Base-by-base conservation (phyloP, 1,139 yeast species). In the Suhomyces chickasaworum region DNA sequence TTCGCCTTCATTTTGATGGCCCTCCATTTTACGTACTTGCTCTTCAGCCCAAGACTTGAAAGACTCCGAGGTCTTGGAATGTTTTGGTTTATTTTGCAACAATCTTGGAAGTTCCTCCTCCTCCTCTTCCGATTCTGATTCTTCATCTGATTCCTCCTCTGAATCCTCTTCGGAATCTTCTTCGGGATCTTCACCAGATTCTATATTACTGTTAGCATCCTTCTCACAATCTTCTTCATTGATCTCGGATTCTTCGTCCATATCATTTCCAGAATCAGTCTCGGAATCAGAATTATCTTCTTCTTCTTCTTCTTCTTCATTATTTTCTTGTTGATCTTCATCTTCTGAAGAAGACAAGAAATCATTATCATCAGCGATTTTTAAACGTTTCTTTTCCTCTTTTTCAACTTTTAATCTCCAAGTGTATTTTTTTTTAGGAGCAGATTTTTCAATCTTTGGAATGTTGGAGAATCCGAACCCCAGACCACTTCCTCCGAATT, bases 401-500 rank as follows among this genome's bases (percentile, higher is more conserved):
- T 59, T 56, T 45, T 71, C 77, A 7, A 75, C 65, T 42, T 61
- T 60, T 29, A 66, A 52, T 50, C 78, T 64, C 80, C 80, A 75
- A 32, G 70, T 71, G 50, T 75, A 74, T 57, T 72, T 73, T 46
- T 82, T 74, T 45, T 36, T 42, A 5, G 46, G 22, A 1, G 57
- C 50, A 4, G 49, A 43, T 47, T 72, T 77, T 40, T 74, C 75
- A 2, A 76, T 66, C 46, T 74, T 77, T 27, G 78, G 77, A 13
- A 84, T 66, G 57, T 82, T 80, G 9, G 73, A 68, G 61, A 89
- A 88, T 1, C 88, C 88, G 63, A 88, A 87, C 0, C 91, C 91
- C 17, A 58, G 44, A 0, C 88, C 86, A 13, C 72, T 58, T 0
- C 86, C 86, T 13, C 86, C 86, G 53, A 74, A 75, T 45, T 78